Conservation (phyloP, 2,329 filamentous ascomycete genomes). For the Geosmithia putterillii region DNA sequence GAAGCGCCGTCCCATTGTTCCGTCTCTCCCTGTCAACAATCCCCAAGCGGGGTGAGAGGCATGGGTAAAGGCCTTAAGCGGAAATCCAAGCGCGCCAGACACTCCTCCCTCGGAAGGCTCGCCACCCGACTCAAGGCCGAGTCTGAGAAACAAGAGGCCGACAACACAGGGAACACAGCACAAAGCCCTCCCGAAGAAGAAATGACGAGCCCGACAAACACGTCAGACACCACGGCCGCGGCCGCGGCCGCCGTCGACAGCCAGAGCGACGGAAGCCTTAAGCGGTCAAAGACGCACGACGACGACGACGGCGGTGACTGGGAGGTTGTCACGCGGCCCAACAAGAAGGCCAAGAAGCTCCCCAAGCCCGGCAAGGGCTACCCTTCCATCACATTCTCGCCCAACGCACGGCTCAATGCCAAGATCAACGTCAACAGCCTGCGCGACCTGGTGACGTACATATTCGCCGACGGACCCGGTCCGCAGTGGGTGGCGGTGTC, state of each 20-base stretch:
- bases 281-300: constrained; percentile 36
- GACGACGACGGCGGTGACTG: constrained; percentile 30
- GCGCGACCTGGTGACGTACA: constrained; percentile 52
- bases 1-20: background rate
- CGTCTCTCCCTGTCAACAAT: background rate
- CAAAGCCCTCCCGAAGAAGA: background rate
- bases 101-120: background rate
- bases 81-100: background rate
- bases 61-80: background rate
- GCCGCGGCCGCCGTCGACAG: background rate
- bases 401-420: constrained; percentile 43
- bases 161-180: background rate
- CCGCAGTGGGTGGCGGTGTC: constrained; percentile 54
- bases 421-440: constrained; percentile 52
- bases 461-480: constrained; percentile 51
- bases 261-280: constrained; percentile 24
- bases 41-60: background rate
- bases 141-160: background rate
- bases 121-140: background rate
- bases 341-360: constrained; percentile 50
- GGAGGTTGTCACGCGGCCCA: constrained; percentile 40
- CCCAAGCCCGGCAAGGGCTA: constrained; percentile 43
- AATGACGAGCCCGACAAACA: constrained; percentile 1
- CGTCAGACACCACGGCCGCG: background rate
- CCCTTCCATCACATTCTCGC: constrained; percentile 45